Evolutionary conservation across 2,329 filamentous ascomycete species (phyloP), one percentile per base, ranked within the genome.

Genomic region (Calycina marina): DNA sequence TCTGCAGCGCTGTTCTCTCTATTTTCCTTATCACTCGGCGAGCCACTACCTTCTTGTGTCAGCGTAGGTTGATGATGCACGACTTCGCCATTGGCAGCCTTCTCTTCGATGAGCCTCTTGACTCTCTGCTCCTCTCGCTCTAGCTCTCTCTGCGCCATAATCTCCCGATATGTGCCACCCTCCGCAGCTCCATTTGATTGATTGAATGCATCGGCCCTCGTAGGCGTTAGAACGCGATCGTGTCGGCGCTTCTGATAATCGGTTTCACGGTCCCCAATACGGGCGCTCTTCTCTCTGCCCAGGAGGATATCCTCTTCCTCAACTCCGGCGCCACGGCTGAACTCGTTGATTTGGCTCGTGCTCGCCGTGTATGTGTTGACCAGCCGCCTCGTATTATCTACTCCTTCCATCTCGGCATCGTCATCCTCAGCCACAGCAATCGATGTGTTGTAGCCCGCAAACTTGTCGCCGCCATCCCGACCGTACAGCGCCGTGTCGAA

Each of bases 231-330:
- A 32, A 72, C 76, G 40, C 90, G 84, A 54, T 93, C 77, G 56
- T 93, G 92, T 38, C 86, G 76, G 44, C 86, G 82, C 60, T 93
- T 93, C 60, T 98, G 92, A 55, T 98, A 98, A 52, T 96, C 88
- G 41, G 85, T 92, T 63, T 96, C 88, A 49, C 90, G 79, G 53
- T 92, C 88, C 39, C 77, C 67, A 51, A 98, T 96, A 48, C 88
- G 77, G 36, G 80, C 85, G 55, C 84, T 82, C 59, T 88, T 82
- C 63, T 96, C 90, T 45, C 72, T 73, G 27, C 79, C 81, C 31
- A 85, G 68, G 40, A 98, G 65, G 5, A 88, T 77, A 50, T 98
- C 92, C 37, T 88, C 84, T 58, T 94, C 88, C 54, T 93, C 88
- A 15, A 88, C 83, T 26, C 82, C 86, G 40, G 69, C 67, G 34